phyloP scores from a whole-genome alignment of 2,329 filamentous ascomycete species.

The Cyphellophora europaea region DNA sequence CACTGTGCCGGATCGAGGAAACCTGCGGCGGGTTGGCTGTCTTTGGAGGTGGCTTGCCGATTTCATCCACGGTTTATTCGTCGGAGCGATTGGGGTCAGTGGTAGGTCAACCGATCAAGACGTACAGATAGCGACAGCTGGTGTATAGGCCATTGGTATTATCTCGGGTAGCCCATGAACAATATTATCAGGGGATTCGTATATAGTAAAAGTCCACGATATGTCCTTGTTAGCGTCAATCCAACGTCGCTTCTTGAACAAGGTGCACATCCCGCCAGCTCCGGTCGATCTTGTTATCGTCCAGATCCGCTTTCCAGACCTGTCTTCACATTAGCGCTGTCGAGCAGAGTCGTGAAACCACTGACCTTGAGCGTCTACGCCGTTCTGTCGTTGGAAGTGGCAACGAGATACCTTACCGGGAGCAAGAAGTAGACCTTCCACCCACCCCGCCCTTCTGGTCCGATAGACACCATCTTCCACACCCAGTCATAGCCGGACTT shows the following conservation, averaged over 20 bases:
- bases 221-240: too few species aligned
- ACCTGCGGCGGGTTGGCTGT: constrained; percentile 13
- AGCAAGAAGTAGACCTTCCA: background rate
- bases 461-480: background rate
- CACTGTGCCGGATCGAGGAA: constrained; percentile 10
- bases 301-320: constrained; percentile 10
- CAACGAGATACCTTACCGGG: background rate
- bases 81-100: constrained; percentile 13
- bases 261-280: constrained; percentile 10
- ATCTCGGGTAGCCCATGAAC: too few species aligned
- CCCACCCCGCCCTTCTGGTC: background rate
- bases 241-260: constrained; percentile 9
- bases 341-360: too few species aligned
- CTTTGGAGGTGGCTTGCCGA: constrained; percentile 12
- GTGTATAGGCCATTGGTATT: background rate
- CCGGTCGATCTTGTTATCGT: constrained; percentile 6
- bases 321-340: background rate
- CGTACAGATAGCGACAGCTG: constrained; percentile 5
- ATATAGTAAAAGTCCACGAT: background rate
- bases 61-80: constrained; percentile 10
- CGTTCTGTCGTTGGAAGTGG: too few species aligned
- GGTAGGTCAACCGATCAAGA: constrained; percentile 11
- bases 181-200: background rate
- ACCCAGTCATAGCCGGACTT: constrained; percentile 5
- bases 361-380: too few species aligned